Evolutionary conservation across 2,329 filamentous ascomycete species (phyloP).

Genomic region (Penicillium expansum): DNA sequence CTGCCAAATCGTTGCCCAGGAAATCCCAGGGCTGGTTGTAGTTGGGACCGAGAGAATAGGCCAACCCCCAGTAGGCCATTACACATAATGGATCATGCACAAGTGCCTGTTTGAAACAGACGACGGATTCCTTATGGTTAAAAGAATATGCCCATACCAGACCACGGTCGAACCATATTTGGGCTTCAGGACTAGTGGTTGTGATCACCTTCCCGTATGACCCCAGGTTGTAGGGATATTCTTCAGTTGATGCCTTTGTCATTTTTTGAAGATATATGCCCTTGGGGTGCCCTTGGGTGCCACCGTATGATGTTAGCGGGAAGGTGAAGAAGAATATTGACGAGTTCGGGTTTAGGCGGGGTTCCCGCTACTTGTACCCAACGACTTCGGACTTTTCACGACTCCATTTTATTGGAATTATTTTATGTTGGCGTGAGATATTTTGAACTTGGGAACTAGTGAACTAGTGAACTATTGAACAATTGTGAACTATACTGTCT

Average conservation of each 20-base stretch:
- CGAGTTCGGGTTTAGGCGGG: constrained; percentile 8
- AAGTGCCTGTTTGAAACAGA: constrained; percentile 40
- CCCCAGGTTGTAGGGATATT: constrained; percentile 21
- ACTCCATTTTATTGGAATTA: neutral
- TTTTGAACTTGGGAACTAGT: neutral
- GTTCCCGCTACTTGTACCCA: constrained; percentile 10
- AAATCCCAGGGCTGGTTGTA: constrained; percentile 76
- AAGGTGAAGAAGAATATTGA: constrained; percentile 1
- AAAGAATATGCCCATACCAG: constrained; percentile 41
- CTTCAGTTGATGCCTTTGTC: constrained; percentile 1
- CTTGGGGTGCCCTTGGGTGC: neutral
- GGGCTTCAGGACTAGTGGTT: constrained; percentile 31
- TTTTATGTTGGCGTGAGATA: neutral
- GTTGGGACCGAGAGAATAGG: constrained; percentile 71
- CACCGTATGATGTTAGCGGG: neutral
- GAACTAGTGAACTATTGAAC: neutral
- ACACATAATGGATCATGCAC: constrained; percentile 34
- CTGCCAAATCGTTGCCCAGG: constrained; percentile 63
- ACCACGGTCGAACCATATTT: constrained; percentile 41
- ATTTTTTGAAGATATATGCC: neutral
- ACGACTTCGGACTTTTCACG: neutral
- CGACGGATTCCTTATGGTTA: constrained; percentile 41
- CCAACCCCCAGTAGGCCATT: constrained; percentile 44
- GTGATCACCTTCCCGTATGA: constrained; percentile 36
- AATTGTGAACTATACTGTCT: neutral